Percentiles rank a stretch among this genome's conserved stretches.
These are phyloP conservation scores for Cercospora citrullina DNA, from an alignment of 2,329 filamentous ascomycete genomes.

Conservation along the genomic window DNA sequence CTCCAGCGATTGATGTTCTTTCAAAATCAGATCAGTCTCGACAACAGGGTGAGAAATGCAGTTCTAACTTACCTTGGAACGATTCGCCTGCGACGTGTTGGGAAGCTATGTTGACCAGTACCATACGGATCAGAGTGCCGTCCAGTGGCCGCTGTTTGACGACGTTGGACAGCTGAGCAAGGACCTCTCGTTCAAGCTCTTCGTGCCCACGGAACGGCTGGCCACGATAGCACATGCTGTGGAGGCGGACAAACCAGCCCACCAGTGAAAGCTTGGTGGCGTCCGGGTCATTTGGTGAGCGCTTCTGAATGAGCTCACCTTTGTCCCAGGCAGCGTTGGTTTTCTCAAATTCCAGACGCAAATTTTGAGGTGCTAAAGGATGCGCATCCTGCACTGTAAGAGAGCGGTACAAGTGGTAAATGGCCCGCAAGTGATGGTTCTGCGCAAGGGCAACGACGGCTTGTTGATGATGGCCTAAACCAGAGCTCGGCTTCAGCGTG, in stretches of 20 bases:
- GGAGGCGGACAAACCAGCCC: conserved; percentile 81
- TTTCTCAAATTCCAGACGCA: conserved; percentile 76
- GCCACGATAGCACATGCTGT: conserved; percentile 80
- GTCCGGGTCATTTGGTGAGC: conserved; percentile 45
- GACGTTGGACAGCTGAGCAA: conserved; percentile 72
- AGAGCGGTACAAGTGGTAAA: conserved; percentile 87
- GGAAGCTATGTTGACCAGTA: conserved; percentile 82
- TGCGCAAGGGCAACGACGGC: conserved; percentile 80
- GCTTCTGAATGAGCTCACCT: conserved; percentile 51
- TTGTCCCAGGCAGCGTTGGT: conserved; percentile 59
- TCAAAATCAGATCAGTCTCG: conserved; percentile 1
- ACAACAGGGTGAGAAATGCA: background rate
- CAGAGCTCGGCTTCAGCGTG: conserved; percentile 74
- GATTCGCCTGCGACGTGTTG: conserved; percentile 69
- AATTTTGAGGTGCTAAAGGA: conserved; percentile 70
- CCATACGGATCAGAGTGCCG: conserved; percentile 71
- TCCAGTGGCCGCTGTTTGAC: conserved; percentile 68
- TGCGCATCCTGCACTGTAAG: conserved; percentile 73
- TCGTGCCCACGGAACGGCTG: conserved; percentile 71
- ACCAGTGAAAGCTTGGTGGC: conserved; percentile 65
- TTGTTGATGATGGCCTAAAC: conserved; percentile 84
- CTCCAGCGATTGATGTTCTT: conserved; percentile 25
- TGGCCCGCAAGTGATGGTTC: conserved; percentile 75
- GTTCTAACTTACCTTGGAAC: conserved; percentile 53
- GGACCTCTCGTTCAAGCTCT: conserved; percentile 81